Conservation (phyloP, 805 yeast genomes). For the Allodekkera sacchari region DNA sequence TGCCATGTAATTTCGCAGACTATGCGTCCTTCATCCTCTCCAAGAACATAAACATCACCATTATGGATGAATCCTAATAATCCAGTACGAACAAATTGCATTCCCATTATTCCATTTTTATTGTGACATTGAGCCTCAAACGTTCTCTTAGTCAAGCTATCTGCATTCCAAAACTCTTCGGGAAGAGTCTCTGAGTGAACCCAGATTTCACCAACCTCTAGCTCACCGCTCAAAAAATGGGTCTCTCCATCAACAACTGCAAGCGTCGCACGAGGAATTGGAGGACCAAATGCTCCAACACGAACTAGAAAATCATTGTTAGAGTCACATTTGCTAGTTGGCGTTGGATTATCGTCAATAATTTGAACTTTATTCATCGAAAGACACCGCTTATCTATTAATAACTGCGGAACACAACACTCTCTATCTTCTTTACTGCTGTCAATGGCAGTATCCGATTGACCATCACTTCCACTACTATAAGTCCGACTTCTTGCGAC, state of each 20-base stretch:
- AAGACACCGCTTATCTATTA: slow-evolving; percentile 65
- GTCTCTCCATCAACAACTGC: slow-evolving; percentile 96
- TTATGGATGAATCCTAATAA: slow-evolving; percentile 79
- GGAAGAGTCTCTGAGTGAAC: slow-evolving; percentile 78
- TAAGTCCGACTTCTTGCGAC: no score
- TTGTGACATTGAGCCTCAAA: slow-evolving; percentile 79
- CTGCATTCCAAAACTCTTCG: no score
- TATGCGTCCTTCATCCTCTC: slow-evolving; percentile 85
- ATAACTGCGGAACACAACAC: slow-evolving; percentile 51
- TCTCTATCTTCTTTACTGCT: slow-evolving; percentile 13
- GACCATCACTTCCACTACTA: slow-evolving; percentile 62
- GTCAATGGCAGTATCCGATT: slow-evolving; percentile 30
- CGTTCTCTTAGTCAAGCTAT: slow-evolving; percentile 63
- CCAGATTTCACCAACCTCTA: slow-evolving; percentile 95
- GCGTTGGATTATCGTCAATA: slow-evolving; percentile 48
- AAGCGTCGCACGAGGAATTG: slow-evolving; percentile 86
- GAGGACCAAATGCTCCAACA: slow-evolving; percentile 89
- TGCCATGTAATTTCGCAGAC: slow-evolving; percentile 67
- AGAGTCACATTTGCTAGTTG: slow-evolving; percentile 28
- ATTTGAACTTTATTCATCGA: slow-evolving; percentile 66
- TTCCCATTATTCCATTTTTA: slow-evolving; percentile 57
- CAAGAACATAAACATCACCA: slow-evolving; percentile 83
- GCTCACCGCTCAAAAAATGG: slow-evolving; percentile 57
- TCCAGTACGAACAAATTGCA: slow-evolving; percentile 86
- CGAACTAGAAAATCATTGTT: slow-evolving; percentile 46